Percentiles rank a stretch among this genome's conserved stretches.
Conservation (phyloP, 495 filamentous ascomycete species). For the Coniosporium apollinis region DNA sequence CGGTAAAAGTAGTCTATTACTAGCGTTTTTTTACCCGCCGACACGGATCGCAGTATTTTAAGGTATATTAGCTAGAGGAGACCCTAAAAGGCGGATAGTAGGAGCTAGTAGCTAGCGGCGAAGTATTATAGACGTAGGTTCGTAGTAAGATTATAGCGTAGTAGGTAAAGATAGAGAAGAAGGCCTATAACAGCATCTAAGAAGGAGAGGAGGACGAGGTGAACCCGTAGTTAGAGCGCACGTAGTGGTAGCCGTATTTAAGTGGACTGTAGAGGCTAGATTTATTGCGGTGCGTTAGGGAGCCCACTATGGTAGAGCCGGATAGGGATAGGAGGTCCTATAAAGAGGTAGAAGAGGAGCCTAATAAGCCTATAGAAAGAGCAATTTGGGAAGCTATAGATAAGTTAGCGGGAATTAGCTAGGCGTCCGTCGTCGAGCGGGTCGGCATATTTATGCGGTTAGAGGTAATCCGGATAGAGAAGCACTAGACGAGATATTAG, state of each 20-base stretch:
- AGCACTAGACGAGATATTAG: not conserved
- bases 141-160: not conserved
- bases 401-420: conserved; percentile 1
- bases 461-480: not conserved
- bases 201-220: conserved; percentile 4
- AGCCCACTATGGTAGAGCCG: conserved; percentile 4
- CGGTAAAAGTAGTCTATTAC: not conserved
- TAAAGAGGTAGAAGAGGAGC: conserved; percentile 1
- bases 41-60: not conserved
- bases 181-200: not conserved
- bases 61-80: not conserved
- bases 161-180: not conserved
- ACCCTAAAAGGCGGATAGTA: not conserved
- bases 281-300: conserved; percentile 1
- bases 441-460: not conserved
- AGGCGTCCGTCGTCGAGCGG: conserved; percentile 3
- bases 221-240: conserved; percentile 7
- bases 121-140: not conserved
- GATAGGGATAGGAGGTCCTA: no score
- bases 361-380: not conserved
- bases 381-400: conserved; percentile 6
- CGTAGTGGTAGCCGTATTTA: conserved; percentile 7
- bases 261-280: conserved; percentile 1
- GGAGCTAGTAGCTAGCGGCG: not conserved
- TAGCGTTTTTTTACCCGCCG: not conserved